Evolutionary conservation across 371 early-diverging fungal species (phyloP).

Genomic region (Circinella umbellata): DNA sequence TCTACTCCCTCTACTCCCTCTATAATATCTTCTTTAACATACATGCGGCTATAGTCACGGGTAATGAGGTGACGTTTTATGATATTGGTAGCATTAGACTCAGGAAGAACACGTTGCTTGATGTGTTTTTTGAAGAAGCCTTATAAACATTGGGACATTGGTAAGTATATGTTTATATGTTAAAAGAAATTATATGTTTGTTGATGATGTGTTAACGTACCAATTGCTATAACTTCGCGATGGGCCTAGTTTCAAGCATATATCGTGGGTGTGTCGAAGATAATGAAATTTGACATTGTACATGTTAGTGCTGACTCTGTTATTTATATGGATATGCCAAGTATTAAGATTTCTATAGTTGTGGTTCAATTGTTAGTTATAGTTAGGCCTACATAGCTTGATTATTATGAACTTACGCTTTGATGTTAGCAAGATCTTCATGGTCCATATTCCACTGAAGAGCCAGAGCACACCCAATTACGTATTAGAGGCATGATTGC

Average conservation of each 20-base stretch:
- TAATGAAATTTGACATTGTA: not conserved
- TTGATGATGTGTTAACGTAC: not conserved
- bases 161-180: no score
- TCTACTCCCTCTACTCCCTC: not conserved
- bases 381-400: not conserved
- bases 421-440: not conserved
- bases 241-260: not conserved
- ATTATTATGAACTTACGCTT: not conserved
- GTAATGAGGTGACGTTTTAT: not conserved
- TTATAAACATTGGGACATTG: not conserved
- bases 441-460: not conserved
- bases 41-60: not conserved
- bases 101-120: not conserved
- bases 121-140: not conserved
- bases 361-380: not conserved
- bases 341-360: not conserved
- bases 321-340: not conserved
- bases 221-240: not conserved
- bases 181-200: no score
- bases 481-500: not conserved
- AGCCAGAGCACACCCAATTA: not conserved
- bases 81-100: not conserved
- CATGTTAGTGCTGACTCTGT: not conserved
- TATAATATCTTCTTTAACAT: not conserved
- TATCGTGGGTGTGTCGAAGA: not conserved